Evolutionary conservation across 2,329 filamentous ascomycete species (phyloP).

Genomic region (Fusarium tupiense): DNA sequence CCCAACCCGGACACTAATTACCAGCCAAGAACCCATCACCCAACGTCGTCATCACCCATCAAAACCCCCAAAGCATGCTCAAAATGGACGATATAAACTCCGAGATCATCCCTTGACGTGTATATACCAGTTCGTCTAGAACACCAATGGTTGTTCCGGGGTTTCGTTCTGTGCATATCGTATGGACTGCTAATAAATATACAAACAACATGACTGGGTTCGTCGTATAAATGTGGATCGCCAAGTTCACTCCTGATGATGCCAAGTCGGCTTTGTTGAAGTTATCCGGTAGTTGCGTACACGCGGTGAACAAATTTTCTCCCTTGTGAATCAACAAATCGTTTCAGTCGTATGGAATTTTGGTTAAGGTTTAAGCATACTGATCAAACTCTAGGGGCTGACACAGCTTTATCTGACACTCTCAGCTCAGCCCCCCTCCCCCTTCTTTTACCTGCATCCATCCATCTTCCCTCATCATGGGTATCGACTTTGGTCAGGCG

Average conservation of each 20-base stretch:
- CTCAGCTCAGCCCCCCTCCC: neutral
- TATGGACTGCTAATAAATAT: neutral
- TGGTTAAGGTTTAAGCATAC: neutral
- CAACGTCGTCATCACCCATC: neutral
- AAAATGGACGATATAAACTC: neutral
- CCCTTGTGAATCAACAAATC: neutral
- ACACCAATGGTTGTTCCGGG: neutral
- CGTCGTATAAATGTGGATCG: slow-evolving; percentile 20
- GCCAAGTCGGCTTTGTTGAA: slow-evolving; percentile 16
- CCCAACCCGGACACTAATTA: neutral
- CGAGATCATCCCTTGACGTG: neutral
- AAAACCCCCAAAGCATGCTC: neutral
- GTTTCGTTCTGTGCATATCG: neutral
- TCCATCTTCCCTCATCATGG: neutral
- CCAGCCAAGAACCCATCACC: neutral
- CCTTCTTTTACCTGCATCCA: neutral
- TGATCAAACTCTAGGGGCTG: neutral
- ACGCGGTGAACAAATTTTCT: slow-evolving; percentile 4
- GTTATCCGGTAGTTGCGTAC: slow-evolving; percentile 15
- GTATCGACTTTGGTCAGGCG: neutral
- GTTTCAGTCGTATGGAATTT: neutral
- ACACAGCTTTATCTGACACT: neutral
- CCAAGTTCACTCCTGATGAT: slow-evolving; percentile 3
- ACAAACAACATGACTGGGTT: slow-evolving; percentile 4
- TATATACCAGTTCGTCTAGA: neutral